These are phyloP conservation scores for Fusarium goolgardi DNA, from an alignment of 2,329 filamentous ascomycete species.

Conservation along the genomic window DNA sequence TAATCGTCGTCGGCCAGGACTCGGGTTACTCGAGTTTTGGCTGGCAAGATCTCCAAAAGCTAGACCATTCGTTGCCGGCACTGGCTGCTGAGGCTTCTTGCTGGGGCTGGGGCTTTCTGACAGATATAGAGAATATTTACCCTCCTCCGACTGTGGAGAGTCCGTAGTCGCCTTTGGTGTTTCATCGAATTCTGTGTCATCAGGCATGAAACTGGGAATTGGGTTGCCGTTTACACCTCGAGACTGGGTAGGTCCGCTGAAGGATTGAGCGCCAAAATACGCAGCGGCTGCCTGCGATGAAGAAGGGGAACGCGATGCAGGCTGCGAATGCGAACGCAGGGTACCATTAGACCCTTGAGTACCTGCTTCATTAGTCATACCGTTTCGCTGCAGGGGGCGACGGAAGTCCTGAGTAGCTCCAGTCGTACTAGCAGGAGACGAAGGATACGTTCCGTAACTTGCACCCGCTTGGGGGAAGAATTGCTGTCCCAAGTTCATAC, in stretches of 20 bases:
- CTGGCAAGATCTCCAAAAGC: slow-evolving; percentile 62
- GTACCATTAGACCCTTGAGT: slow-evolving; percentile 63
- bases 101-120: slow-evolving; percentile 46
- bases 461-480: slow-evolving; percentile 60
- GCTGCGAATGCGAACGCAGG: slow-evolving; percentile 75
- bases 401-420: slow-evolving; percentile 64
- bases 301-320: slow-evolving; percentile 62
- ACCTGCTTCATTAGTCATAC: slow-evolving; percentile 61
- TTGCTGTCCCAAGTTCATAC: slow-evolving; percentile 55
- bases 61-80: slow-evolving; percentile 54
- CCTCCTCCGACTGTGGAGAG: slow-evolving; percentile 63
- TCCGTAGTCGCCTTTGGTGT: slow-evolving; percentile 56
- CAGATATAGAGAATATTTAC: slow-evolving; percentile 47
- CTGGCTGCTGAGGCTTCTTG: slow-evolving; percentile 43
- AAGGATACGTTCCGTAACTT: slow-evolving; percentile 65
- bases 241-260: slow-evolving; percentile 52
- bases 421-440: slow-evolving; percentile 63
- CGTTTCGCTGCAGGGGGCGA: slow-evolving; percentile 67
- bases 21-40: slow-evolving; percentile 47
- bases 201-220: slow-evolving; percentile 67
- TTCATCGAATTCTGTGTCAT: slow-evolving; percentile 64
- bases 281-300: slow-evolving; percentile 44
- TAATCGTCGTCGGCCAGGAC: slow-evolving; percentile 58
- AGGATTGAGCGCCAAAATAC: slow-evolving; percentile 50
- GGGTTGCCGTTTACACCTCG: slow-evolving; percentile 62